Evolutionary conservation across 164 flowering plant genomes (phyloP).

Genomic region (Aristolochia fimbriata): DNA sequence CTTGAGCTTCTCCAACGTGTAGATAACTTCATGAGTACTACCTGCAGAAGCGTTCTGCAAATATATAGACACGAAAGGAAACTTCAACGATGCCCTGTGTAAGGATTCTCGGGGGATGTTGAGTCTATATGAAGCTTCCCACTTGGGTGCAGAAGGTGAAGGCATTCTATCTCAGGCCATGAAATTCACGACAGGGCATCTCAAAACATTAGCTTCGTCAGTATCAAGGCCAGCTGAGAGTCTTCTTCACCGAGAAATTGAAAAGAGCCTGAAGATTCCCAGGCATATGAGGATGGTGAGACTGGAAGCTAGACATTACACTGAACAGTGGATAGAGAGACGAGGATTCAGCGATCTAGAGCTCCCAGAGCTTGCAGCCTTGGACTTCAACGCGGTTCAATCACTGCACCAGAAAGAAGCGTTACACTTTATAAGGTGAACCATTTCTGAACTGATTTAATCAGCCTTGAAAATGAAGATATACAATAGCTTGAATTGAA

Average conservation of each 20-base stretch:
- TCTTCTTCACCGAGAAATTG: neutral
- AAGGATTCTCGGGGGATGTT: conserved; percentile 19
- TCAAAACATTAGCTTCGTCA: too few species aligned
- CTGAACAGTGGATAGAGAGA: neutral
- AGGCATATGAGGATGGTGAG: conserved; percentile 1
- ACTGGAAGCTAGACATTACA: neutral
- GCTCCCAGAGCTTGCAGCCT: too few species aligned
- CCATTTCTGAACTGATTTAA: too few species aligned
- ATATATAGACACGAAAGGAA: conserved; percentile 25
- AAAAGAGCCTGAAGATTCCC: neutral
- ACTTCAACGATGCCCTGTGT: conserved; percentile 6
- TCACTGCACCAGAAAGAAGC: too few species aligned
- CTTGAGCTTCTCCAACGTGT: neutral
- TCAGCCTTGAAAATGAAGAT: too few species aligned
- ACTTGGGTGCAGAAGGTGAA: conserved; percentile 31
- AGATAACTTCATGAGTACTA: neutral
- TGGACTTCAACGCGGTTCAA: too few species aligned
- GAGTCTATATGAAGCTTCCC: conserved; percentile 29
- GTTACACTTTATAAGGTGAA: too few species aligned
- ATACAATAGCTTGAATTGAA: too few species aligned
- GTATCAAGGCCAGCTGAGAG: neutral
- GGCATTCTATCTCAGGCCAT: conserved; percentile 36
- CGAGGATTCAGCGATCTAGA: too few species aligned
- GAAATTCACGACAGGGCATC: conserved; percentile 11
- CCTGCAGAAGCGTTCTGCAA: conserved; percentile 21